Base-by-base conservation (phyloP, 2,329 filamentous ascomycete species). In the Proliferodiscus dingleyae region DNA sequence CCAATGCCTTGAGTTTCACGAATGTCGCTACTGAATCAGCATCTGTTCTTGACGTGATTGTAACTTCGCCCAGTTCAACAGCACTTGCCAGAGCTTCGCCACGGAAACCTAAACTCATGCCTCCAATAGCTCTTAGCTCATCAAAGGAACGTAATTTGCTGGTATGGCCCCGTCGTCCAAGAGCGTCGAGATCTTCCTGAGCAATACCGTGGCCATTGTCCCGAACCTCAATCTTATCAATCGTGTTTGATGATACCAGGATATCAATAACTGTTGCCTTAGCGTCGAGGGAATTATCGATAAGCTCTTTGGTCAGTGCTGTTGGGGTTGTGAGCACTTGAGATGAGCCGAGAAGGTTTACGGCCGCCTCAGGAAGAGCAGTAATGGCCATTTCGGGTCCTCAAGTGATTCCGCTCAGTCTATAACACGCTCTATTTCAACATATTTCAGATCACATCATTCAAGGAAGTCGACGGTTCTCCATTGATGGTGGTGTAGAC, bases 241-340 rank as follows among this genome's bases (percentile, higher is more conserved):
- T 62, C 0, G 82, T 83, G 59, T 89, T 82, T 33, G 72, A 57
- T 3, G 83, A 77, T 11, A 89, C 70, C 22, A 78, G 67, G 19
- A 90, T 68, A 42, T 85, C 78, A 46, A 91, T 70, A 2, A 73
- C 74, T 2, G 76, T 83, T 10, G 86, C 84, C 42, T 74, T 70
- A 6, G 85, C 83, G 63, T 91, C 86, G 16, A 90, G 73, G 34
- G 85, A 74, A 63, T 91, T 90, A 56, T 90, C 87, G 24, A 90
- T 64, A 3, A 90, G 77, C 64, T 90, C 87, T 60, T 90, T 90
- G 55, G 89, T 75, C 2, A 87, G 67, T 9, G 77, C 74, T 10
- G 71, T 66, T 0, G 85, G 74, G 6, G 78, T 77, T 4, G 74
- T 70, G 40, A 89, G 72, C 37, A 74, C 71, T 54, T 81, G 71